Evolutionary conservation across 495 filamentous ascomycete species (phyloP).

Genomic region (Margaritispora aquatica): DNA sequence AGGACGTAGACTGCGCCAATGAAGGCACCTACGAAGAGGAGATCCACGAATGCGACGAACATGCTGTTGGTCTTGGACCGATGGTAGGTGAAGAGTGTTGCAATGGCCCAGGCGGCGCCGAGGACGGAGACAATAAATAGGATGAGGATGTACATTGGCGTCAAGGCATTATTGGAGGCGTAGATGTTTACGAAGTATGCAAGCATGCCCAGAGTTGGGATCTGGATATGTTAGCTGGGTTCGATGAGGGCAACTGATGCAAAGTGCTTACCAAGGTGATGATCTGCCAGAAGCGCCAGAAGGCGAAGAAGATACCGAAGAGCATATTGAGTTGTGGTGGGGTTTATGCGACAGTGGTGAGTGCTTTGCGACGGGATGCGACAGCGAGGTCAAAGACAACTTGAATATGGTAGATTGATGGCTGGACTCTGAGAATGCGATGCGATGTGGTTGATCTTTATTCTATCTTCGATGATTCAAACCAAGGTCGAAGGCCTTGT

Average conservation of each 20-base stretch:
- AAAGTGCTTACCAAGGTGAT: slow-evolving; percentile 53
- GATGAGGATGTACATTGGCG: slow-evolving; percentile 73
- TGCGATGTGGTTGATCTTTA: not conserved
- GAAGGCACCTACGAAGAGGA: slow-evolving; percentile 75
- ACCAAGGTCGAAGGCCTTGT: not conserved
- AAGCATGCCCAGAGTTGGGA: slow-evolving; percentile 85
- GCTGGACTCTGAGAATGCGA: not conserved
- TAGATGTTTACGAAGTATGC: slow-evolving; percentile 78
- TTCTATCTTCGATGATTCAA: not conserved
- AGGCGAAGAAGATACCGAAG: slow-evolving; percentile 74
- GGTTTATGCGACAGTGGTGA: not conserved
- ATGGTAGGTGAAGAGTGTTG: slow-evolving; percentile 75
- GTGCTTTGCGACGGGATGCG: not conserved
- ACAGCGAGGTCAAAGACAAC: not conserved
- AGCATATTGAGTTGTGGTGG: slow-evolving; percentile 48
- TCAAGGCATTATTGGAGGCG: slow-evolving; percentile 61
- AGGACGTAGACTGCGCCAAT: slow-evolving; percentile 75
- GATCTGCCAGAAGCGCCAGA: slow-evolving; percentile 77
- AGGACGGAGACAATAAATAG: slow-evolving; percentile 88
- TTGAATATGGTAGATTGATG: not conserved
- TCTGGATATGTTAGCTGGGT: slow-evolving; percentile 33
- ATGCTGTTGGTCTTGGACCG: slow-evolving; percentile 61
- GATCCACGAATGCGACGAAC: slow-evolving; percentile 75
- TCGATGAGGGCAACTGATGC: not conserved
- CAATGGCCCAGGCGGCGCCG: slow-evolving; percentile 70